These are phyloP conservation scores for Calocera cornea DNA, from an alignment of 768 basidiomycete species.

Conservation along the genomic window DNA sequence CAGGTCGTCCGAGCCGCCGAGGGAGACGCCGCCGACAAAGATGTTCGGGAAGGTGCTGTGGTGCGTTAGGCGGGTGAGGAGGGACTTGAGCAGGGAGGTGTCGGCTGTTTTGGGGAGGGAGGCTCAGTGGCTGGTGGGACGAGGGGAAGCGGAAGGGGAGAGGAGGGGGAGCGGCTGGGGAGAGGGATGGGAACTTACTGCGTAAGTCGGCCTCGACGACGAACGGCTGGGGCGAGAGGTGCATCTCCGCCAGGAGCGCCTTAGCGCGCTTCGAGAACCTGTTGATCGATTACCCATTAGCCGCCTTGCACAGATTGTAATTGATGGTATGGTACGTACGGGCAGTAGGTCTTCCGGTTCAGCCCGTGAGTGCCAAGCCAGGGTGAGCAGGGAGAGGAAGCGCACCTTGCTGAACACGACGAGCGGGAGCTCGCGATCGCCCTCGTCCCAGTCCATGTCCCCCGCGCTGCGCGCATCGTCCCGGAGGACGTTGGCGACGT, in stretches of 20 bases:
- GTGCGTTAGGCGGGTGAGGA: conserved; percentile 51
- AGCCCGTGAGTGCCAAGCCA: not conserved
- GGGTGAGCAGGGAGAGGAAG: not conserved
- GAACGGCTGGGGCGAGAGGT: conserved; percentile 48
- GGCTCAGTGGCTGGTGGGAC: not conserved
- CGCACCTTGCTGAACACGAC: conserved; percentile 11
- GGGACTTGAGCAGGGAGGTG: conserved; percentile 43
- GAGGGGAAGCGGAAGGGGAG: not conserved
- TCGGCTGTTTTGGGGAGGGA: conserved; percentile 38
- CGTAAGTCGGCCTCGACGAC: conserved; percentile 66
- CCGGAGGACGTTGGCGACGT: conserved; percentile 6
- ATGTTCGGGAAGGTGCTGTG: conserved; percentile 67
- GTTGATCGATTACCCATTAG: too few species aligned
- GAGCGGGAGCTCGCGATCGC: conserved; percentile 5
- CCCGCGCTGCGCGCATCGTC: conserved; percentile 3
- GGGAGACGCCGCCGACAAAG: conserved; percentile 42
- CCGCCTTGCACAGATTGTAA: too few species aligned
- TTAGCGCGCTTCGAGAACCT: conserved; percentile 53
- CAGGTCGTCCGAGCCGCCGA: conserved; percentile 20
- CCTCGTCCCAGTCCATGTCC: not conserved
- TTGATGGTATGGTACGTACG: too few species aligned
- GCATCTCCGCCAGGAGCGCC: conserved; percentile 44
- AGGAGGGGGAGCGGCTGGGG: not conserved
- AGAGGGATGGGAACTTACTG: conserved; percentile 27
- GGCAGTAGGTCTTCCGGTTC: conserved; percentile 45